Conservation (phyloP, 2,329 filamentous ascomycete genomes). For the Botrytis cinerea region DNA sequence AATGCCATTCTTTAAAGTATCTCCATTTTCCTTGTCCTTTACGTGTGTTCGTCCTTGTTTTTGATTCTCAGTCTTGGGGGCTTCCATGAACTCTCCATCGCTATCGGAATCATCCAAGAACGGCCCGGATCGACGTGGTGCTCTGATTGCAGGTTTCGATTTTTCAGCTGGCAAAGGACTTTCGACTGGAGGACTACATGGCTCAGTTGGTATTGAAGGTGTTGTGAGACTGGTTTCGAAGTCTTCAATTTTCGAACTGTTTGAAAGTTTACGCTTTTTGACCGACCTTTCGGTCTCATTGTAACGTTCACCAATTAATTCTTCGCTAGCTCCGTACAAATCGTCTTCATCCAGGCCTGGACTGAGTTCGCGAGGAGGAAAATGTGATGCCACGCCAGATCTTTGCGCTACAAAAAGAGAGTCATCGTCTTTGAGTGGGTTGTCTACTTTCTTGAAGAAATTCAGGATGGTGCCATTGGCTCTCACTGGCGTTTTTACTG, state of each 20-base stretch:
- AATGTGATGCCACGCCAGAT: conserved; percentile 27
- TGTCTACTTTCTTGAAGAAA: conserved; percentile 71
- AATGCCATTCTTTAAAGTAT: conserved; percentile 27
- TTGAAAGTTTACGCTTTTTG: conserved; percentile 48
- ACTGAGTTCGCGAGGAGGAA: conserved; percentile 19
- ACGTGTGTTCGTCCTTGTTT: not conserved
- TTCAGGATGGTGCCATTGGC: conserved; percentile 68
- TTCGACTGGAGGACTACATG: not conserved
- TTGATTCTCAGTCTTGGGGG: not conserved
- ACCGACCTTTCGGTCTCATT: conserved; percentile 45
- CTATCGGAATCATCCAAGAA: conserved; percentile 72
- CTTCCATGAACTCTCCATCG: conserved; percentile 45
- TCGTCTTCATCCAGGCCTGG: conserved; percentile 34
- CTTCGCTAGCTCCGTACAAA: conserved; percentile 31
- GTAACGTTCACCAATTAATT: conserved; percentile 39
- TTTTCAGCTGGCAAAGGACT: not conserved
- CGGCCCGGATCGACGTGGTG: conserved; percentile 51
- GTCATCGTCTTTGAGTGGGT: conserved; percentile 50
- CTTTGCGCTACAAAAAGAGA: conserved; percentile 55
- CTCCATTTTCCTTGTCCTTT: not conserved
- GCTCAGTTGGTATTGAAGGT: conserved; percentile 9
- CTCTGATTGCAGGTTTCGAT: conserved; percentile 26
- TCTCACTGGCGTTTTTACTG: conserved; percentile 34
- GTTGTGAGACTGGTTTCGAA: conserved; percentile 15
- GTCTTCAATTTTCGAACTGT: not conserved